Percentiles rank a stretch among this genome's conserved stretches.
Evolutionary conservation across 202 grass and related monocot species (phyloP).

Genomic region (Carex sylvatica): DNA sequence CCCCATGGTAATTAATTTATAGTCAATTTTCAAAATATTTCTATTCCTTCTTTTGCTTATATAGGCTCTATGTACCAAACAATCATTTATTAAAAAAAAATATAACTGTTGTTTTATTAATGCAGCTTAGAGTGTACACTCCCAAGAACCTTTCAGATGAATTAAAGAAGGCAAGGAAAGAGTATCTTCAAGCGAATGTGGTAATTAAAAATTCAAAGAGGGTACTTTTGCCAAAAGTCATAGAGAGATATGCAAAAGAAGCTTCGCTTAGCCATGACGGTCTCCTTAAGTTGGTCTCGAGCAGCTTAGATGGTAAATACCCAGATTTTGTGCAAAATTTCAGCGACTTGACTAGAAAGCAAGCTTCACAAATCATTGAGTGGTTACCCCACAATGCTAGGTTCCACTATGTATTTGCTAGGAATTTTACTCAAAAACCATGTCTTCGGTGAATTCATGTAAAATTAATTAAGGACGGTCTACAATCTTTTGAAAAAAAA

Average conservation of each 20-base stretch:
- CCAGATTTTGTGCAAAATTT: slow-evolving; percentile 43
- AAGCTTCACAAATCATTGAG: slow-evolving; percentile 64
- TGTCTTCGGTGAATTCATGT: slow-evolving; percentile 10
- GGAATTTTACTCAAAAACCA: slow-evolving; percentile 43
- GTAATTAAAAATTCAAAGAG: slow-evolving; percentile 59
- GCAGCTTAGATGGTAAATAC: slow-evolving; percentile 42
- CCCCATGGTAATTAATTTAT: slow-evolving; percentile 56
- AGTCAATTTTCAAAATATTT: neutral
- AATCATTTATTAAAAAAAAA: neutral
- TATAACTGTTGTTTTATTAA: neutral
- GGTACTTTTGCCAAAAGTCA: slow-evolving; percentile 59
- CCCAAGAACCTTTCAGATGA: slow-evolving; percentile 64
- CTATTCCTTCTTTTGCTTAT: neutral
- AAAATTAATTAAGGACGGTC: neutral
- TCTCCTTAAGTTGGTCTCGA: slow-evolving; percentile 48
- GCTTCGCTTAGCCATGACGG: slow-evolving; percentile 43
- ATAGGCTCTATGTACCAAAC: no score
- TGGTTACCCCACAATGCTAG: slow-evolving; percentile 77
- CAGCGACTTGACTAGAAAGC: slow-evolving; percentile 32
- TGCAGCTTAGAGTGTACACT: slow-evolving; percentile 77
- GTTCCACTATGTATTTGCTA: slow-evolving; percentile 63
- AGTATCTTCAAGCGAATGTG: slow-evolving; percentile 66
- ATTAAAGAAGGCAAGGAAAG: slow-evolving; percentile 76
- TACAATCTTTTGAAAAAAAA: no score
- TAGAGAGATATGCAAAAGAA: slow-evolving; percentile 72